Evolutionary conservation across 352 stramenopile species (phyloP), one percentile per base, ranked within the genome.

Genomic region (Globisporangium mamillatum): DNA sequence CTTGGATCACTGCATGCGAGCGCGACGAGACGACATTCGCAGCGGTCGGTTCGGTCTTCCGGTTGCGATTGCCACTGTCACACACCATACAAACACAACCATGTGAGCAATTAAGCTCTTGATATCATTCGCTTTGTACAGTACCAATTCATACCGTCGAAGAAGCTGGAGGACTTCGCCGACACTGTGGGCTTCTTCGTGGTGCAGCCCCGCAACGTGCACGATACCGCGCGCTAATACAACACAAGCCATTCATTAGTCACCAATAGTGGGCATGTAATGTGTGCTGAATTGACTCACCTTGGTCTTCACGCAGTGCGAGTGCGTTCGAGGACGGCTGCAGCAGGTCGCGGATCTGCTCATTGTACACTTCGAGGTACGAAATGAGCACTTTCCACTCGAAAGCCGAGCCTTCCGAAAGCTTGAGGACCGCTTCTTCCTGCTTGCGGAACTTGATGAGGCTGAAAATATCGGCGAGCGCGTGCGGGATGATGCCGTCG

Each of bases 291-390:
- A 12, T 54, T n/a, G 48, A 50, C 48, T 25, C 67, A 84, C 79
- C 75, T 75, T 75, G 71, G 63, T 88, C 77, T 56, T 88, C 80
- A 6, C 80, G 80, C n/a, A 88, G 64, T 20, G 75, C 72, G 7
- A 86, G 67, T 24, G 71, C 55, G 9, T 24, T 60, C 32, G 48
- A 12, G 10, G 70, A 73, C 36, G 69, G 87, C 68, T 94, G 87
- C 41, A 98, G 74, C 48, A 98, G 75, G 72, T 98, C 93, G 36
- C 88, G 79, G 55, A 98, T 96, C 22, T 92, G 78, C 69, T 98
- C 92, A 67, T 98, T 98, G 74, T 98, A 98, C 24, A 98, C 94
- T 72, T 98, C 93, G 3, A 98, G 68, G 55, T 96, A 98, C 54
- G 88, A 93, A 32, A 97, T 83, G 4, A 85, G 70, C 32, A 97